Base-by-base conservation (phyloP, 1,284 basidiomycete genomes). In the Microbotryum intermedium region DNA sequence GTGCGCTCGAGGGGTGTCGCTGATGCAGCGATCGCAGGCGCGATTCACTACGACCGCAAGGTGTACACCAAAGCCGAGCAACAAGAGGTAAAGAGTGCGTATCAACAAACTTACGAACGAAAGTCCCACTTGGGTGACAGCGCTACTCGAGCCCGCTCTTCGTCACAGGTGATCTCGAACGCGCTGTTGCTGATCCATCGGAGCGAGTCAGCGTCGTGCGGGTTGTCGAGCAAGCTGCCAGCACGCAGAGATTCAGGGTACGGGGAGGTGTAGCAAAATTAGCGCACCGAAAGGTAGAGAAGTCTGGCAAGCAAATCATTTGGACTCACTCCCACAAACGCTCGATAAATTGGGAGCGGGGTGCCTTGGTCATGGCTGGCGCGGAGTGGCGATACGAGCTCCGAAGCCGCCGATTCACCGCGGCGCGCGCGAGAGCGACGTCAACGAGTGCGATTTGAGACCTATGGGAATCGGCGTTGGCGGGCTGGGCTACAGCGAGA, bases 151-250 rank as follows among this genome's bases (percentile, higher is more conserved):
- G 54, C 59, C 18, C 47, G 53, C 8, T 28, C 20, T 25, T 65
- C 63, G 48, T 61, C 39, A 20, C 49, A 53, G 21, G 60, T 51
- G 26, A 65, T 59, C 49, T 61, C 57, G 50, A 65, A 65, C 2
- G 46, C 11, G 8, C 54, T 57, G 13, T 57, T 55, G 23, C 11
- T 16, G 7, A 50, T 28, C 54, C 57, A 59, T 25, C 51, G 50
- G 10, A 57, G 39, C 23, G 42, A 39, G 5, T 53, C 53, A 6
- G 55, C 23, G 48, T 60, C 59, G 21, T 16, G n/a, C 39, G 59
- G 58, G 26, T 56, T 43, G 43, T 60, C 56, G 29, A 56, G 30
- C n/a, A 57, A n/a, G 18, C 55, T 57, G 42, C 2, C 20, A 25
- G 20, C 9, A 20, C 45, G 10, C 11, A 23, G 50, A 4, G 20